phyloP scores from a whole-genome alignment of 306 rosid genomes.

The apple (Malus domestica) region ASM211411v1 NC_041803.1:14070001-14070500 shows the following conservation, averaged over 20 bases:
- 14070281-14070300: slow-evolving; percentile 1
- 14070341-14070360: neutral
- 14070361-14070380: neutral
- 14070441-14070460: neutral
- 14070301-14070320: neutral
- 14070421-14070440: neutral
- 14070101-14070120: slow-evolving; percentile 5
- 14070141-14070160: neutral
- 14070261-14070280: neutral
- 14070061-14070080: slow-evolving; percentile 56
- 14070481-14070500: slow-evolving; percentile 12
- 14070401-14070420: neutral
- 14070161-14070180: neutral
- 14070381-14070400: neutral
- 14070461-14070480: neutral
- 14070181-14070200: neutral
- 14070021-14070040: slow-evolving; percentile 39
- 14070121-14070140: neutral
- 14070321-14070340: neutral
- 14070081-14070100: slow-evolving; percentile 15
- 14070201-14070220: neutral
- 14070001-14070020: slow-evolving; percentile 7
- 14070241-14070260: neutral
- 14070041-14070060: slow-evolving; percentile 35
- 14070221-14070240: neutral